Conservation (phyloP, 306 rosid species). For the Sindora glabra region DNA sequence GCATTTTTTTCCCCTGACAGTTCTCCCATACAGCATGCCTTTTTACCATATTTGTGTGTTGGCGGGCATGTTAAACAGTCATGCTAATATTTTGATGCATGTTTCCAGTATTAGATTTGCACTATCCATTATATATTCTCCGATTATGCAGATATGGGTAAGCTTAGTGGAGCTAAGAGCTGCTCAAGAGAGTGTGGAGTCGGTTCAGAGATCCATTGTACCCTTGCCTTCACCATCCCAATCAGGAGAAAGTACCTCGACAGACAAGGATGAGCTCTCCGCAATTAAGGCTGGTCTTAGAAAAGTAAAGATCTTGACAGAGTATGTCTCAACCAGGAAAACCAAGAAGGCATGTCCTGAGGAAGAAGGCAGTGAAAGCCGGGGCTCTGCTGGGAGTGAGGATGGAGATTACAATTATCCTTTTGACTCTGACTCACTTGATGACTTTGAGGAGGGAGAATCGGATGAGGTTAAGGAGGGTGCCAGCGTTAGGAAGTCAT, state of each 20-base stretch:
- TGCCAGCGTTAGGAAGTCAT: slow-evolving; percentile 78
- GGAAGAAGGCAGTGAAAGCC: slow-evolving; percentile 85
- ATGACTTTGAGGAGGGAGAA: slow-evolving; percentile 82
- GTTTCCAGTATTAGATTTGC: no score
- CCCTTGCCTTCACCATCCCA: slow-evolving; percentile 47
- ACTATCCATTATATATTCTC: background rate
- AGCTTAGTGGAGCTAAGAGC: slow-evolving; percentile 75
- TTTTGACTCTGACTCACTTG: slow-evolving; percentile 83
- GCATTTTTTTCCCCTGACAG: no score
- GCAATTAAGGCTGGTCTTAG: slow-evolving; percentile 93
- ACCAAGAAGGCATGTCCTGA: slow-evolving; percentile 66
- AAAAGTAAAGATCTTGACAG: slow-evolving; percentile 79
- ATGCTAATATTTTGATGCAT: no score
- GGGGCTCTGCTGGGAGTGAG: slow-evolving; percentile 80
- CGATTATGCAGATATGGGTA: slow-evolving; percentile 55
- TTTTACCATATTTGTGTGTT: no score
- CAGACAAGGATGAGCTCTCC: slow-evolving; percentile 85
- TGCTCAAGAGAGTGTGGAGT: slow-evolving; percentile 55
- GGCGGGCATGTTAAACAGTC: no score
- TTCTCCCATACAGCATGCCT: no score
- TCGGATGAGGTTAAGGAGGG: slow-evolving; percentile 83
- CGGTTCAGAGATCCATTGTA: slow-evolving; percentile 51
- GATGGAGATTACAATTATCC: slow-evolving; percentile 89
- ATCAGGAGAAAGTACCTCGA: slow-evolving; percentile 41
- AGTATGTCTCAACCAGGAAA: slow-evolving; percentile 70